Base-by-base conservation (phyloP, 495 filamentous ascomycete genomes). In the Chaetomidium leptoderma region DNA sequence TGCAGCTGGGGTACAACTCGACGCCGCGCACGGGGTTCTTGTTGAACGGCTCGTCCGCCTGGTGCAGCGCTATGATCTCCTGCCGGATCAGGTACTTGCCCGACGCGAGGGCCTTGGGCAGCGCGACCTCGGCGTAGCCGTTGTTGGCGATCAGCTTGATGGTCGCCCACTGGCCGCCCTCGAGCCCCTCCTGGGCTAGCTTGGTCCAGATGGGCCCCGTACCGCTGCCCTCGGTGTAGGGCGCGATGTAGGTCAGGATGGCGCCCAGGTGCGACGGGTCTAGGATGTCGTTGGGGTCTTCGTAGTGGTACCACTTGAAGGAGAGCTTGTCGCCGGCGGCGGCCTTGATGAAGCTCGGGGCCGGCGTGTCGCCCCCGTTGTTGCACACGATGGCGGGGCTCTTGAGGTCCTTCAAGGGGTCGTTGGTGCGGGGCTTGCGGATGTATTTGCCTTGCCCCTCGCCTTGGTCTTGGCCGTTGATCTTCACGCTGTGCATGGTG, bases 221-320 rank as follows among this genome's bases (percentile, higher is more conserved):
- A 13, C 71, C 64, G 26, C 73, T 68, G 58, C 69, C 67, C 13
- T 62, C 27, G 19, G 71, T 66, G 58, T 54, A 64, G 2, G 72
- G 71, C 0, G 77, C 74, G 54, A 81, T 79, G 60, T 75, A 81
- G 32, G 71, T 70, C 27, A 73, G 62, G 49, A 81, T 62, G 29
- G 77, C 72, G 8, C 78, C 78, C 40, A 75, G 70, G 63, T 81
- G 77, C 13, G 74, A 75, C 37, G 66, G 33, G 32, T 63, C 76
- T 49, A 80, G 72, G 57, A 76, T 74, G 52, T 60, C 51, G 39
- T n/a, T 35, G 39, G 79, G 75, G 57, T 80, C 78, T 3, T 59
- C 50, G 59, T 75, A 63, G 63, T 78, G 75, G 61, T 72, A 72
- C 77, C 77, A 80, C 55, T 76, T 71, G 44, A 75, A 71, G 17